Conservation (phyloP, 495 filamentous ascomycete genomes). For the Neurospora sp. region DNA sequence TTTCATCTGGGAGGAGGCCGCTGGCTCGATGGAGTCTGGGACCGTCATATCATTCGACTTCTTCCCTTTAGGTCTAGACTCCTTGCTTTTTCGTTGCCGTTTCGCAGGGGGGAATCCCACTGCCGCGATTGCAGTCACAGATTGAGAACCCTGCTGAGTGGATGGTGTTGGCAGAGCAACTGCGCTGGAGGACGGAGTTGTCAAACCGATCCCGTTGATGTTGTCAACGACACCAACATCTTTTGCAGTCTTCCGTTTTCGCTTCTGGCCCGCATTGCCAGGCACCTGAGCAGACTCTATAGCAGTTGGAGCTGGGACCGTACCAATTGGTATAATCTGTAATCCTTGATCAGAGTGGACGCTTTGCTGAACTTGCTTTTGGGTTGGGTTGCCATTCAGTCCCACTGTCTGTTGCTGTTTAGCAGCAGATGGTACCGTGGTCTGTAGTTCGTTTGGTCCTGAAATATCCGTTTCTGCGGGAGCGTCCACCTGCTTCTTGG, state of each 20-base stretch:
- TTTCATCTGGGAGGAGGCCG: neutral
- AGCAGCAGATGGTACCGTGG: neutral
- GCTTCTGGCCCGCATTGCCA: constrained; percentile 12
- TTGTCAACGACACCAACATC: neutral
- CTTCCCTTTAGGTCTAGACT: constrained; percentile 4
- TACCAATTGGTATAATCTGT: constrained; percentile 2
- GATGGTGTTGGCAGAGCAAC: neutral
- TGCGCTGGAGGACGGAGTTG: neutral
- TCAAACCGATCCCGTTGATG: neutral
- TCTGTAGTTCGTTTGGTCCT: neutral
- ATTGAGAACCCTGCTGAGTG: neutral
- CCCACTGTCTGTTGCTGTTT: neutral
- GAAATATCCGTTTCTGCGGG: neutral
- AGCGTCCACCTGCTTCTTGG: neutral
- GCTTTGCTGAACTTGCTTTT: neutral
- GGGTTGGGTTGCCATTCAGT: neutral
- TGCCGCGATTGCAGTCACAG: neutral
- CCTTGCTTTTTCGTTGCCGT: constrained; percentile 16
- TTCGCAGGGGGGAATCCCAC: constrained; percentile 12
- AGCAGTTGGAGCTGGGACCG: constrained; percentile 2
- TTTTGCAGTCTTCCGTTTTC: constrained; percentile 17
- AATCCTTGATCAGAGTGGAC: neutral
- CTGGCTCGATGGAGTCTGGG: neutral
- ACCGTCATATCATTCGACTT: constrained; percentile 1
- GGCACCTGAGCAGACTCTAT: constrained; percentile 2